phyloP scores from a whole-genome alignment of 2,329 filamentous ascomycete species.

The Botrytis fabae region DNA sequence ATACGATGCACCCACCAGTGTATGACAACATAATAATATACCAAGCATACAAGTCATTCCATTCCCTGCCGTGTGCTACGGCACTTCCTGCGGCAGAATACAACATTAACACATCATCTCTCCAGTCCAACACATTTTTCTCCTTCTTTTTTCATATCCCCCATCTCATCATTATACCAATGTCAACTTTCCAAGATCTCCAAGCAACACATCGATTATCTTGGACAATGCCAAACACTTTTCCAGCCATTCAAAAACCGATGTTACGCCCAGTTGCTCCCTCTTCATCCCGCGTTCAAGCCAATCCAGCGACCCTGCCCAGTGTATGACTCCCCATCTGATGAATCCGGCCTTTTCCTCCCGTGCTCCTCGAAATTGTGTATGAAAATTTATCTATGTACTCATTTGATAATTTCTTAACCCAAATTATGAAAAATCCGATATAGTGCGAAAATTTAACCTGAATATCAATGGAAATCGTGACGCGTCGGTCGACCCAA shows the following conservation, averaged over 20 bases:
- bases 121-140: not conserved
- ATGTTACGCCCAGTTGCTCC: not conserved
- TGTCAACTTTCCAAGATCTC: not conserved
- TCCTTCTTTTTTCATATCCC: not conserved
- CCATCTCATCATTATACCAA: not conserved
- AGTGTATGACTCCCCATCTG: not conserved
- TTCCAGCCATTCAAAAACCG: not conserved
- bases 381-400: not conserved
- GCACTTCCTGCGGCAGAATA: not conserved
- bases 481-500: not conserved
- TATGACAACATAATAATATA: not conserved
- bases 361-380: not conserved
- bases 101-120: not conserved
- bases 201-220: not conserved
- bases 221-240: not conserved
- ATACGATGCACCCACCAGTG: not conserved
- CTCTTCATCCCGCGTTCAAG: not conserved
- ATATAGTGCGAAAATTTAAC: not conserved
- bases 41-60: not conserved
- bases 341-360: not conserved
- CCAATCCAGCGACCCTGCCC: not conserved
- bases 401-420: not conserved
- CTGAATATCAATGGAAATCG: not conserved
- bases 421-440: not conserved
- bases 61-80: not conserved